Evolutionary conservation across 768 basidiomycete genomes (phyloP), one percentile per base, ranked within the genome.

Genomic region (Mycena capillaripes): DNA sequence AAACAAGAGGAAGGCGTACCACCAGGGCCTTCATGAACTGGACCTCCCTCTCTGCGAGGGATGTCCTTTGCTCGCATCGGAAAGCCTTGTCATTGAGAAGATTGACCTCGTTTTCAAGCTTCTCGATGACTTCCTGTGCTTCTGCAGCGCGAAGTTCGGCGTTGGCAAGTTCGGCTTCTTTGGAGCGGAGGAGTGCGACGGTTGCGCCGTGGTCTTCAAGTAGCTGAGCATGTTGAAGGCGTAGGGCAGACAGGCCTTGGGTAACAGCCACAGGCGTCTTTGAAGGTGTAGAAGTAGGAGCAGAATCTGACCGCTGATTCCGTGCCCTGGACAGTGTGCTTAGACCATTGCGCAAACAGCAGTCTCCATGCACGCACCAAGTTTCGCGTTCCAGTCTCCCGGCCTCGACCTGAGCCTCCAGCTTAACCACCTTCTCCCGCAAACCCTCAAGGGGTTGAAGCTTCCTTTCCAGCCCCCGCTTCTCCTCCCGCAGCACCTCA

Each of bases 401-500:
- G 0, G 88, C 92, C 12, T 91, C 91, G 0, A 93, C 81, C 75
- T 93, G 91, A 0, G 88, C 92, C 75, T 94, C 92, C 36, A 94
- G 80, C 48, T 81, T 81, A 1, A 87, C 88, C 0, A 90, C 86
- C 74, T 85, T 84, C 76, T 88, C 89, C 30, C 91, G 82, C 62
- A 93, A 78, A 44, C 86, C 87, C 23, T 93, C 91, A 42, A 88
- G 79, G 2, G 82, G 82, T 17, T 74, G 76, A 10, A 91, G 80
- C 74, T 87, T 91, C 19, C 82, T 79, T 77, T 94, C 89, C 52
- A 95, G 79, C 0, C 86, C 85, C 7, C 90, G 85, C 72, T 95
- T 94, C 81, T 95, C 92, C 78, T 95, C 95, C 36, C 88, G 84
- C 40, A 96, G 77, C 3, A 95, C 90, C 70, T 94, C 93, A 3